These are phyloP conservation scores for Boletales sp. DNA, from an alignment of 768 basidiomycete genomes.

Conservation along the genomic window DNA sequence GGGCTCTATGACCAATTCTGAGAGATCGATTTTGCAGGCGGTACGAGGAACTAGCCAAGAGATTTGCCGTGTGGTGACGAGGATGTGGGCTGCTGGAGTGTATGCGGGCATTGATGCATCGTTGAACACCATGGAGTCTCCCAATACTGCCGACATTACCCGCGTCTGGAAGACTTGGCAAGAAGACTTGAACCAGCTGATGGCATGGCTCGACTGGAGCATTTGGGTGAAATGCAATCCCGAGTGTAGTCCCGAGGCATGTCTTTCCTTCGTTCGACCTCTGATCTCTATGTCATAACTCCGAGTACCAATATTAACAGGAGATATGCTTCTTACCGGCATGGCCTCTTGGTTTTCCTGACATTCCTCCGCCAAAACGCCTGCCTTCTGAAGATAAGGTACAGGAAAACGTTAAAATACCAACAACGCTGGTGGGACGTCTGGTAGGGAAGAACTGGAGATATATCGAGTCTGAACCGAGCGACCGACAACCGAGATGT, in stretches of 20 bases:
- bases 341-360: slow-evolving; percentile 3
- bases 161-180: slow-evolving; percentile 31
- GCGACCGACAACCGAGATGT: background rate
- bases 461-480: background rate
- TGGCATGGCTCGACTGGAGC: slow-evolving; percentile 53
- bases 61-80: slow-evolving; percentile 44
- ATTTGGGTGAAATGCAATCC: slow-evolving; percentile 48
- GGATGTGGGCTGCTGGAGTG: background rate
- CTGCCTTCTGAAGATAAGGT: background rate
- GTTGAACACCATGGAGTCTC: background rate
- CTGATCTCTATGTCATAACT: background rate
- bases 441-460: background rate
- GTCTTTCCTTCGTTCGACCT: slow-evolving; percentile 4
- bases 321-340: slow-evolving; percentile 17
- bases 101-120: background rate
- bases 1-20: background rate
- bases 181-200: slow-evolving; percentile 32
- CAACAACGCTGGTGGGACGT: background rate
- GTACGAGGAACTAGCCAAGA: slow-evolving; percentile 38
- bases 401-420: background rate
- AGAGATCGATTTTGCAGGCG: background rate
- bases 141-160: background rate
- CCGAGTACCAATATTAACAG: background rate
- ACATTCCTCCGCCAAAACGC: background rate
- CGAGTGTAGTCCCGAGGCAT: slow-evolving; percentile 42